Evolutionary conservation across 2,329 filamentous ascomycete species (phyloP).

Genomic region (Furcasterigmium furcatum): DNA sequence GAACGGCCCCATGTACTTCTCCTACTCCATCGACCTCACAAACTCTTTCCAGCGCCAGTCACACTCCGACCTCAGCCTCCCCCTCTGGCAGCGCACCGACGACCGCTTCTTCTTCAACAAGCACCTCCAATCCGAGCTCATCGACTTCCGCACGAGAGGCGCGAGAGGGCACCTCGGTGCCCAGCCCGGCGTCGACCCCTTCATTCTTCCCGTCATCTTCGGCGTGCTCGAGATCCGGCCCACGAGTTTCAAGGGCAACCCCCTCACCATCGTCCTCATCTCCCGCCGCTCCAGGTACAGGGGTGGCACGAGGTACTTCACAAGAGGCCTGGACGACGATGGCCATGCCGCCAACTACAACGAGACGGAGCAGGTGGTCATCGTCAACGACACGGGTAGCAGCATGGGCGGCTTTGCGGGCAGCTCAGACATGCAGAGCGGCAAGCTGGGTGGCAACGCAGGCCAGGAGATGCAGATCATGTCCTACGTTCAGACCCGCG

Average conservation of each 20-base stretch:
- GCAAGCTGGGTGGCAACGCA: conserved; percentile 55
- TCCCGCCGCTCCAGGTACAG: conserved; percentile 85
- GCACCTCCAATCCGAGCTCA: conserved; percentile 86
- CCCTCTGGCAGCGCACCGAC: conserved; percentile 89
- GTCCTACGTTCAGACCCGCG: conserved; percentile 93
- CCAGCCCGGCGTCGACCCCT: conserved; percentile 80
- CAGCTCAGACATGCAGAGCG: conserved; percentile 71
- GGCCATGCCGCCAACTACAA: conserved; percentile 99
- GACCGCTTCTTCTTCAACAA: conserved; percentile 99
- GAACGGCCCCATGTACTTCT: conserved; percentile 92
- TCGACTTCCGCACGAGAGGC: conserved; percentile 73
- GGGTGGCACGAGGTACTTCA: conserved; percentile 91
- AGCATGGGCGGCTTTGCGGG: conserved; percentile 78
- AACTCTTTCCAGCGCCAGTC: conserved; percentile 96
- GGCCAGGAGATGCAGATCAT: conserved; percentile 82
- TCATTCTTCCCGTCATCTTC: conserved; percentile 92
- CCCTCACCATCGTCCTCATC: conserved; percentile 82
- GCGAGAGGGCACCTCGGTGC: conserved; percentile 62
- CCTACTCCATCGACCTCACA: conserved; percentile 93
- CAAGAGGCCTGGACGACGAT: conserved; percentile 86
- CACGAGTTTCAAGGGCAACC: conserved; percentile 79
- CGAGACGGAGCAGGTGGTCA: conserved; percentile 90
- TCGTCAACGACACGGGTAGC: conserved; percentile 76
- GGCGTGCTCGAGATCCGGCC: conserved; percentile 91
- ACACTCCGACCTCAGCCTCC: conserved; percentile 65